phyloP scores from a whole-genome alignment of 2,329 filamentous ascomycete species.

The Pseudocercospora fuligena region DNA sequence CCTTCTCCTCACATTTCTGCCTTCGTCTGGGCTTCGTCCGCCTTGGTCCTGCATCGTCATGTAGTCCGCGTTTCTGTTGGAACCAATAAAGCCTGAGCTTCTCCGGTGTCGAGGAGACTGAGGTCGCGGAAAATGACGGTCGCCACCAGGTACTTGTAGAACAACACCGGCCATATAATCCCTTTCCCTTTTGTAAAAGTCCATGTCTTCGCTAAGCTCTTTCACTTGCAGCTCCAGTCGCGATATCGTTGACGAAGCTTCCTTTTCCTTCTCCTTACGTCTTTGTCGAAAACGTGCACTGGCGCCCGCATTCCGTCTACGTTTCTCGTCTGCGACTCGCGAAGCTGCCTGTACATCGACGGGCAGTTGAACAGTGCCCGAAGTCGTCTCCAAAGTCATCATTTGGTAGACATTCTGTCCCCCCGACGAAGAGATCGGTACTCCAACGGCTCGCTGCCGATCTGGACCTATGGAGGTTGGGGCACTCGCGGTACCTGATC shows the following conservation, averaged over 20 bases:
- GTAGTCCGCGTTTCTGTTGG: slow-evolving; percentile 26
- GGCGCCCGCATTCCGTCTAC: slow-evolving; percentile 81
- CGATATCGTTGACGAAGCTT: slow-evolving; percentile 70
- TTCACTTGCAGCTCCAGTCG: slow-evolving; percentile 71
- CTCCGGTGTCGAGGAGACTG: slow-evolving; percentile 47
- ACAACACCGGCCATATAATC: slow-evolving; percentile 73
- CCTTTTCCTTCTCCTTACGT: slow-evolving; percentile 80
- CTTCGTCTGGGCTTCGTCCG: slow-evolving; percentile 34
- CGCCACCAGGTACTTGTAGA: slow-evolving; percentile 60
- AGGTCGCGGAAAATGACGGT: slow-evolving; percentile 52
- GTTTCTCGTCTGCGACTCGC: slow-evolving; percentile 81
- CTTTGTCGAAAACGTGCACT: slow-evolving; percentile 81
- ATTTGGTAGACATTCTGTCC: slow-evolving; percentile 56
- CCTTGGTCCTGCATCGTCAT: slow-evolving; percentile 30
- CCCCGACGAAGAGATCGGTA: slow-evolving; percentile 52
- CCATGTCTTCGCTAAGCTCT: slow-evolving; percentile 69
- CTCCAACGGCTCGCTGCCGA: slow-evolving; percentile 44
- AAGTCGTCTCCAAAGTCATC: slow-evolving; percentile 58
- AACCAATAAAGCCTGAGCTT: slow-evolving; percentile 24
- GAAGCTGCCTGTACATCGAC: slow-evolving; percentile 83
- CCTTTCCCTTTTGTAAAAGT: slow-evolving; percentile 75
- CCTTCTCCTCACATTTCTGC: slow-evolving; percentile 35
- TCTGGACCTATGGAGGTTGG: slow-evolving; percentile 21
- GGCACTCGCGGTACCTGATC: slow-evolving; percentile 14
- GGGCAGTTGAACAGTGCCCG: slow-evolving; percentile 63